A percentile compares a stretch with the other conserved stretches of the same genome.
phyloP scores from a whole-genome alignment of 192 early-diverging fungal species.

The Coemansia sp. region DNA sequence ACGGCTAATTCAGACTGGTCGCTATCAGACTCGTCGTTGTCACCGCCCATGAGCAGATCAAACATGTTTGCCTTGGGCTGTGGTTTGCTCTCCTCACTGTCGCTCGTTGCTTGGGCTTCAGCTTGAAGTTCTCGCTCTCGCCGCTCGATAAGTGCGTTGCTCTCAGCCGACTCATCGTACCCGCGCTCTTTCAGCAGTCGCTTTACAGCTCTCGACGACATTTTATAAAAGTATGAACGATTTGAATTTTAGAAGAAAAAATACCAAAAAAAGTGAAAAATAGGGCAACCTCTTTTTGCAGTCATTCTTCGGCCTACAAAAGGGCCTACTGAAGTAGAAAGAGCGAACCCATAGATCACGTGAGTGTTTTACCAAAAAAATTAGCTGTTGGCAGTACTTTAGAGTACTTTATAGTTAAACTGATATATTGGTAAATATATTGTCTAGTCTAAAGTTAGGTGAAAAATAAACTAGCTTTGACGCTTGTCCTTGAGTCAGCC shows the following conservation, averaged over 20 bases:
- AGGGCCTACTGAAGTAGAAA: background rate
- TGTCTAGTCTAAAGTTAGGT: background rate
- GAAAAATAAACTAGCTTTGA: too few relatives aligned
- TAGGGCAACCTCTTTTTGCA: background rate
- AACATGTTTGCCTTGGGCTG: slow-evolving; percentile 34
- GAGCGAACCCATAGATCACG: background rate
- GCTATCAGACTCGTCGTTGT: slow-evolving; percentile 10
- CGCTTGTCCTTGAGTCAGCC: background rate
- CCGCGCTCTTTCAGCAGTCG: slow-evolving; percentile 46
- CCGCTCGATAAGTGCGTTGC: slow-evolving; percentile 27
- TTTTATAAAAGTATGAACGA: slow-evolving; percentile 13
- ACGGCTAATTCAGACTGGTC: background rate
- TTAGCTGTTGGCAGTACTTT: too few relatives aligned
- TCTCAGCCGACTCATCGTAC: slow-evolving; percentile 50
- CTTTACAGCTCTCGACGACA: slow-evolving; percentile 55
- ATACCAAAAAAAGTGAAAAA: background rate
- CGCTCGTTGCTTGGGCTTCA: slow-evolving; percentile 7
- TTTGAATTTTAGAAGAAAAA: background rate
- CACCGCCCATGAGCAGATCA: slow-evolving; percentile 49
- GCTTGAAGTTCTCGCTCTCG: slow-evolving; percentile 1
- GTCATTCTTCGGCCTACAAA: too few relatives aligned
- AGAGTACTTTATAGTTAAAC: too few relatives aligned
- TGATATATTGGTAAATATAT: background rate
- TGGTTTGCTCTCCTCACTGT: background rate
- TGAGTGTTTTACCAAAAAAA: background rate